These are phyloP conservation scores for Ashbya aceris DNA, from an alignment of 1,139 yeast species.

Conservation along the genomic window DNA sequence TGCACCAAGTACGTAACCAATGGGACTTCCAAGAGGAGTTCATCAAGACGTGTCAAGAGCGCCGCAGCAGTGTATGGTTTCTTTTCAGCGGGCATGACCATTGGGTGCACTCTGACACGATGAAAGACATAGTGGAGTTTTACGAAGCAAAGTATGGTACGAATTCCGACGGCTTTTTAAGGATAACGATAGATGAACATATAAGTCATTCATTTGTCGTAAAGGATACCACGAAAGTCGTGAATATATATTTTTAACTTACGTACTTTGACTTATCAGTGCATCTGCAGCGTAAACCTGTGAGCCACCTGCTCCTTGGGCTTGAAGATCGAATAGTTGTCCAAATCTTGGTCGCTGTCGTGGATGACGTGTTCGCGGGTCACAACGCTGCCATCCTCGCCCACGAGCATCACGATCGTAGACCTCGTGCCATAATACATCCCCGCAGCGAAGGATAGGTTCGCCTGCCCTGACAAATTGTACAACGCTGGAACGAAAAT, in stretches of 20 bases:
- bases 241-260: constrained; percentile 11
- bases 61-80: constrained; percentile 37
- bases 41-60: constrained; percentile 38
- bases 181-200: constrained; percentile 9
- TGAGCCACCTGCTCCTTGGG: constrained; percentile 16
- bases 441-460: constrained; percentile 29
- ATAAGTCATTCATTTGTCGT: constrained; percentile 19
- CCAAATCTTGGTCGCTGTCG: constrained; percentile 28
- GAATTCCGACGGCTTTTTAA: constrained; percentile 4
- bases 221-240: constrained; percentile 12
- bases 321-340: constrained; percentile 10
- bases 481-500: constrained; percentile 56
- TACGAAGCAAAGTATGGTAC: constrained; percentile 26
- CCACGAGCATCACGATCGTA: constrained; percentile 66
- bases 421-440: constrained; percentile 80
- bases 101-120: constrained; percentile 48
- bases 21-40: constrained; percentile 30
- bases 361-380: constrained; percentile 39
- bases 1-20: constrained; percentile 36
- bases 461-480: constrained; percentile 8
- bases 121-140: constrained; percentile 36
- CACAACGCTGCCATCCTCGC: constrained; percentile 37
- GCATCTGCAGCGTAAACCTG: constrained; percentile 9
- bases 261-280: not conserved
- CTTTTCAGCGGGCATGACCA: constrained; percentile 48